Base-by-base conservation (phyloP, 2,329 filamentous ascomycete species). In the Colletotrichum orbiculare region DNA sequence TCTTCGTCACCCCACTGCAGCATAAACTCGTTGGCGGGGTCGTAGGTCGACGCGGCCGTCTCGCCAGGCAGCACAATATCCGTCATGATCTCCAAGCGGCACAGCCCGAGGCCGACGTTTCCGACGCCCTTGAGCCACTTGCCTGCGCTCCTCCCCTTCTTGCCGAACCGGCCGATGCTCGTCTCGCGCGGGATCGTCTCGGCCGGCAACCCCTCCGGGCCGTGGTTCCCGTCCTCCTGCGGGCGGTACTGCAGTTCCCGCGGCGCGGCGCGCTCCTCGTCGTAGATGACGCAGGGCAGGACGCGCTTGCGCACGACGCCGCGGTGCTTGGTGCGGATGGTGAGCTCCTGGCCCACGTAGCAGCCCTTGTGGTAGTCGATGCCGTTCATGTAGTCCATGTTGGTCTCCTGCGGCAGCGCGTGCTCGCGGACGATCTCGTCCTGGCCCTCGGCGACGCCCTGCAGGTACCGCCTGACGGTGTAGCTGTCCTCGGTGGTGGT, bases 351-450 rank as follows among this genome's bases (percentile, higher is more conserved):
- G 0, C 96, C 96, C 8, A 98, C 88, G 77, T 99, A 99, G 79
- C 96, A 99, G 8, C 96, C 96, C 81, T 99, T 99, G 74, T 89
- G 89, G 81, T 96, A 99, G 78, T 97, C 93, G 69, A 99, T 90
- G 34, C 89, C 96, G 52, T 87, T 86, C 85, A 92, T 92, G 65
- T 92, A 80, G 77, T 99, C 96, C 75, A 98, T 85, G 76, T 97
- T 97, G 74, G 85, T 90, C 78, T 98, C 95, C 77, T 94, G 90
- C 1, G 96, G 95, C 59, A 99, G 82, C 1, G 93, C 89, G 15
- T 85, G 81, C 69, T 91, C 91, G 64, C 84, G 80, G 7, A 87
- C 76, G 17, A 99, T 89, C 81, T 99, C 96, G 13, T 80, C 75
- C 74, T 92, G 92, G 2, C 96, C 95, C 79, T 99, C 96, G 1